phyloP scores from a whole-genome alignment of 495 filamentous ascomycete genomes.

The Penicillium desertorum region DNA sequence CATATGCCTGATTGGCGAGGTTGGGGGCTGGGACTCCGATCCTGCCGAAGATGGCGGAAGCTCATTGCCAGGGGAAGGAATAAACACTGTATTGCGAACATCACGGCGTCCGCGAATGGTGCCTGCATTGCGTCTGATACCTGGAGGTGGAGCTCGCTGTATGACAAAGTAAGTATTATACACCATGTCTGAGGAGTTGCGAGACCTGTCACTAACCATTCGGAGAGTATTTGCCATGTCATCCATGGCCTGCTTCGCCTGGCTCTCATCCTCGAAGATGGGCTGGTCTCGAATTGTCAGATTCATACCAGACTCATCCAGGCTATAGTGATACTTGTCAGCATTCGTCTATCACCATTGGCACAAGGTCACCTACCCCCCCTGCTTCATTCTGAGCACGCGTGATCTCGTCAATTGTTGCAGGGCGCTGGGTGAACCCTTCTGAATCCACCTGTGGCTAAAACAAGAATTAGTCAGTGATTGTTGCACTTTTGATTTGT shows the following conservation, averaged over 20 bases:
- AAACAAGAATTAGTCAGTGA: constrained; percentile 7
- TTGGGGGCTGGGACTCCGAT: constrained; percentile 28
- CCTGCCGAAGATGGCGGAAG: constrained; percentile 14
- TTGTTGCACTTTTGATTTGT: background rate
- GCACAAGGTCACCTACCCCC: constrained; percentile 43
- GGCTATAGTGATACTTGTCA: constrained; percentile 38
- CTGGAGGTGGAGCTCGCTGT: constrained; percentile 57
- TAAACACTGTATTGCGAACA: constrained; percentile 83
- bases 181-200: background rate
- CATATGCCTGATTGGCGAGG: constrained; percentile 42
- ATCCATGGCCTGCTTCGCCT: constrained; percentile 83
- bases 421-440: constrained; percentile 66
- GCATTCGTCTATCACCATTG: constrained; percentile 11
- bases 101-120: constrained; percentile 88
- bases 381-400: constrained; percentile 78
- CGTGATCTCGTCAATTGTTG: constrained; percentile 75
- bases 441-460: constrained; percentile 56
- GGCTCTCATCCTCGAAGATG: constrained; percentile 86
- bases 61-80: constrained; percentile 52
- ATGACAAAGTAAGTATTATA: constrained; percentile 22
- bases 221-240: constrained; percentile 87
- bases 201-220: constrained; percentile 46
- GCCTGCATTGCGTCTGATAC: constrained; percentile 62
- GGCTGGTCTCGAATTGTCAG: constrained; percentile 90
- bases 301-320: constrained; percentile 76